A percentile compares a stretch with the other conserved stretches of the same genome.
Evolutionary conservation across 306 rosid species (phyloP).

Genomic region (Astragalus membranaceus): DNA sequence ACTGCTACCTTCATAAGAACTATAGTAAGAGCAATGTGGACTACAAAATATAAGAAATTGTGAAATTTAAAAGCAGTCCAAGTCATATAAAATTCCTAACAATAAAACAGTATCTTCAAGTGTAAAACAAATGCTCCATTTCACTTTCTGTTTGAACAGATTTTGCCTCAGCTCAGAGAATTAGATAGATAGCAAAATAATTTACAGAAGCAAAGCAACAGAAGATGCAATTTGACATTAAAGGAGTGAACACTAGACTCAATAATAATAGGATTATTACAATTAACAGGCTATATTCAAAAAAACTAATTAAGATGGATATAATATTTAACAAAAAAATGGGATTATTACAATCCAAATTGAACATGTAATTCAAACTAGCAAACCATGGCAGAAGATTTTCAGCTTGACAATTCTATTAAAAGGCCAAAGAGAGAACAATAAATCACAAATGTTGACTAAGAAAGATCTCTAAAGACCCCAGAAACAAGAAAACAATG

Average conservation of each 20-base stretch:
- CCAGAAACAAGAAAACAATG: constrained; percentile 19
- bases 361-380: background rate
- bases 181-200: background rate
- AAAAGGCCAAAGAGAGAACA: background rate
- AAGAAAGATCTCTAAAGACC: background rate
- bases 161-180: background rate
- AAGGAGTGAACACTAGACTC: background rate
- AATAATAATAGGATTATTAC: no score
- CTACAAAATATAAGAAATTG: background rate
- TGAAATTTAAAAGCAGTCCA: background rate
- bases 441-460: background rate
- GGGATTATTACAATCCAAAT: background rate
- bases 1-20: background rate
- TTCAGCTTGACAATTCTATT: background rate
- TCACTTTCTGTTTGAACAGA: background rate
- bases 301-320: background rate
- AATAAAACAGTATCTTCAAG: background rate
- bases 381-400: background rate
- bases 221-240: constrained; percentile 3
- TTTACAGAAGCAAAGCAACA: background rate
- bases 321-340: background rate
- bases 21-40: background rate
- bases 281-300: background rate
- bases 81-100: background rate
- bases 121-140: background rate